These are phyloP conservation scores for Kodamaea laetipori DNA, from an alignment of 805 yeast species.

Conservation along the genomic window DNA sequence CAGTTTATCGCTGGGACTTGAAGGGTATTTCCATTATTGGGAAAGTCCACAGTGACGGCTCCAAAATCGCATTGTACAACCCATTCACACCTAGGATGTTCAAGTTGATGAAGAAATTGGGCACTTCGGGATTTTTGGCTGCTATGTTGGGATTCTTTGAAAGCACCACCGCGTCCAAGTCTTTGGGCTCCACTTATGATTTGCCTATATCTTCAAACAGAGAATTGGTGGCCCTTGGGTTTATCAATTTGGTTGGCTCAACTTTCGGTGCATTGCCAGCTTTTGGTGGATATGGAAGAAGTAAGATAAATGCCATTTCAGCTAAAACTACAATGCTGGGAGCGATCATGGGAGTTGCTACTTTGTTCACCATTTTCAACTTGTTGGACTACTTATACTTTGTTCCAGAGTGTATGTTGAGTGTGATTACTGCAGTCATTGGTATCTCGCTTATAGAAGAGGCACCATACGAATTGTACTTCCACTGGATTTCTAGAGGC, in stretches of 20 bases:
- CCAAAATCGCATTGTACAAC: conserved; percentile 44
- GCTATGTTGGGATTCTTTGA: conserved; percentile 92
- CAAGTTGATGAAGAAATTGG: conserved; percentile 56
- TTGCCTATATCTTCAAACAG: conserved; percentile 80
- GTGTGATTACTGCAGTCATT: conserved; percentile 77
- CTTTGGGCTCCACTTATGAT: conserved; percentile 74
- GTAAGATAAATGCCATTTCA: conserved; percentile 81
- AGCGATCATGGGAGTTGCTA: conserved; percentile 72
- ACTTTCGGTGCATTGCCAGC: conserved; percentile 78
- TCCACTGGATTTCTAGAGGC: conserved; percentile 74
- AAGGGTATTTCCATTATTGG: conserved; percentile 73
- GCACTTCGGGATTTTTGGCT: conserved; percentile 69
- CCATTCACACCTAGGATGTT: conserved; percentile 58
- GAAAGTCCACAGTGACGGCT: conserved; percentile 47
- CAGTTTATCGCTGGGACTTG: conserved; percentile 47
- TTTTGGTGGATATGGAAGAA: conserved; percentile 95
- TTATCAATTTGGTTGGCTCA: conserved; percentile 65
- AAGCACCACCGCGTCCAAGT: conserved; percentile 88
- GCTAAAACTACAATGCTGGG: conserved; percentile 88
- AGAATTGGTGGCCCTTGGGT: conserved; percentile 87
- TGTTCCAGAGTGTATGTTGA: conserved; percentile 77
- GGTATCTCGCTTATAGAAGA: conserved; percentile 71
- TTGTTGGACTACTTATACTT: conserved; percentile 65
- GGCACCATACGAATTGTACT: conserved; percentile 73
- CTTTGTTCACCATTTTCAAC: conserved; percentile 63